Percentiles rank a stretch among this genome's conserved stretches.
Evolutionary conservation across 192 early-diverging fungal species (phyloP).

Genomic region (Dispira parvispora): DNA sequence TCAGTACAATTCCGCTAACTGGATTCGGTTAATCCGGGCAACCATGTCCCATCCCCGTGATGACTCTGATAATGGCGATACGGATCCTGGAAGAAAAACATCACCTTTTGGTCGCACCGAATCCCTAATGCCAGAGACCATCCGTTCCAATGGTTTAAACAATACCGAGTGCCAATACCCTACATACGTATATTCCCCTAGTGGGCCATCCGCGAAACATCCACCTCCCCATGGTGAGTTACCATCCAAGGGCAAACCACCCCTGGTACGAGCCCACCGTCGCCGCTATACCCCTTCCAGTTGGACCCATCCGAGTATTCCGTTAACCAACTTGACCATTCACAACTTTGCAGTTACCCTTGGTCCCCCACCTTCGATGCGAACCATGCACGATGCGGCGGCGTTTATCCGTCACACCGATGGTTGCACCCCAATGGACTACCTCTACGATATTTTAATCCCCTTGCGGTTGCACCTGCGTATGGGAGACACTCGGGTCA

Average conservation of each 20-base stretch:
- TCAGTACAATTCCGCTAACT: conserved; percentile 10
- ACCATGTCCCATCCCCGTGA: conserved; percentile 1
- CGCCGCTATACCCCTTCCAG: conserved; percentile 21
- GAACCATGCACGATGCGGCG: conserved; percentile 25
- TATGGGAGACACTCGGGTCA: conserved; percentile 24
- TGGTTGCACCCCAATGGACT: conserved; percentile 21
- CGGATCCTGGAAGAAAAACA: not conserved
- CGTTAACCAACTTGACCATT: conserved; percentile 23
- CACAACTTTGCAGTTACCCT: conserved; percentile 21
- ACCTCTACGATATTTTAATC: conserved; percentile 26
- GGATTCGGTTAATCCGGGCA: conserved; percentile 6
- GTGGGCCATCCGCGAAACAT: not conserved
- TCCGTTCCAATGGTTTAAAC: not conserved
- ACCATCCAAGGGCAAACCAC: not conserved
- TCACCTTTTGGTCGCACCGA: not conserved
- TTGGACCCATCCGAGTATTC: conserved; percentile 26
- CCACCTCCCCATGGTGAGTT: not conserved
- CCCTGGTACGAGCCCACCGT: not conserved
- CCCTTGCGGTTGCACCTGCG: conserved; percentile 26
- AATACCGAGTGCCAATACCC: not conserved
- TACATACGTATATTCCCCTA: not conserved
- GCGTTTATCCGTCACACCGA: conserved; percentile 29
- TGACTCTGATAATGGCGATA: not conserved
- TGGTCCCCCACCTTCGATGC: conserved; percentile 23
- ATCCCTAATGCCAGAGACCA: not conserved